Evolutionary conservation across 1,284 basidiomycete genomes (phyloP).

Genomic region (Melampsora abietis-canadensis): DNA sequence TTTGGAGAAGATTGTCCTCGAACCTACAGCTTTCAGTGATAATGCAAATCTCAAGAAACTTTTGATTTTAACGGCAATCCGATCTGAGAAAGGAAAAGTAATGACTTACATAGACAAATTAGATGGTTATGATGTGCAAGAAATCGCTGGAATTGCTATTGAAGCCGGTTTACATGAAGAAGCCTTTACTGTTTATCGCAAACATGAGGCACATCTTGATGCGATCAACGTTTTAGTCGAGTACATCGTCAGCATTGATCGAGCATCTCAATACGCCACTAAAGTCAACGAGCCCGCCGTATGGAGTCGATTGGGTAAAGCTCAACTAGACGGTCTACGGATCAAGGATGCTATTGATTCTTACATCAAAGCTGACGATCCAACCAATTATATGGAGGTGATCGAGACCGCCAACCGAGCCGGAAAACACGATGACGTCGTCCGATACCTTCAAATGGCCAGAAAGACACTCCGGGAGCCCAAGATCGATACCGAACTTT

Average conservation of each 20-base stretch:
- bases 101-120: slow-evolving; percentile 98
- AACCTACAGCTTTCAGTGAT: slow-evolving; percentile 95
- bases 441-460: slow-evolving; percentile 98
- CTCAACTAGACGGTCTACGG: slow-evolving; percentile 96
- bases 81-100: slow-evolving; percentile 97
- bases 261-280: slow-evolving; percentile 90
- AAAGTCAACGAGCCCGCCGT: slow-evolving; percentile 96
- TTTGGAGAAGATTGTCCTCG: slow-evolving; percentile 96
- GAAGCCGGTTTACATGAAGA: slow-evolving; percentile 96
- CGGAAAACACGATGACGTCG: slow-evolving; percentile 96
- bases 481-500: slow-evolving; percentile 94
- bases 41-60: slow-evolving; percentile 94
- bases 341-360: slow-evolving; percentile 99
- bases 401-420: slow-evolving; percentile 94
- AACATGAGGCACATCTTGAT: slow-evolving; percentile 85
- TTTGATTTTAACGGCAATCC: slow-evolving; percentile 89
- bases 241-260: slow-evolving; percentile 95
- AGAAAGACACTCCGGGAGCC: slow-evolving; percentile 95
- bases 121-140: slow-evolving; percentile 86
- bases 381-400: slow-evolving; percentile 90
- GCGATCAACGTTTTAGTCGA: slow-evolving; percentile 98
- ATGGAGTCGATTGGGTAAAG: slow-evolving; percentile 95
- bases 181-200: slow-evolving; percentile 92
- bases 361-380: slow-evolving; percentile 97
- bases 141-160: slow-evolving; percentile 95